Evolutionary conservation across 805 yeast genomes (phyloP).

Genomic region (Lachancea cidri): DNA sequence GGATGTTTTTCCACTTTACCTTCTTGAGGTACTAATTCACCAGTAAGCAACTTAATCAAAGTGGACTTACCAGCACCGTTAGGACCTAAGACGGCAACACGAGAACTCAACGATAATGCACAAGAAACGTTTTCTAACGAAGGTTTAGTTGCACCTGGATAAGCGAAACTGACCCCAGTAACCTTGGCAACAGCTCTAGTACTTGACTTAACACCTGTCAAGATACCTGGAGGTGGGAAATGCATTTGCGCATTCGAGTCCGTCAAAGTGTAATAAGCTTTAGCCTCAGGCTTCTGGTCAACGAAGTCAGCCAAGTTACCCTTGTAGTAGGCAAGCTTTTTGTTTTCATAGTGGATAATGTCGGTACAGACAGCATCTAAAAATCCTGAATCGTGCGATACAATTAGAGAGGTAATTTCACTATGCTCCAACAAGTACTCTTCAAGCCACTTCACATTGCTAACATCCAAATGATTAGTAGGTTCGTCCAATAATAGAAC

Average conservation of each 20-base stretch:
- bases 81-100: slow-evolving; percentile 95
- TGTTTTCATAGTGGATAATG: slow-evolving; percentile 92
- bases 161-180: slow-evolving; percentile 77
- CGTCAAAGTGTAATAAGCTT: slow-evolving; percentile 88
- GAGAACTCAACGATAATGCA: slow-evolving; percentile 89
- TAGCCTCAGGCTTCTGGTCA: slow-evolving; percentile 90
- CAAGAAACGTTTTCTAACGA: slow-evolving; percentile 76
- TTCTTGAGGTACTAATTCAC: slow-evolving; percentile 76
- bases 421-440: slow-evolving; percentile 78
- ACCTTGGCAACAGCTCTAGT: slow-evolving; percentile 91
- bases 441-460: slow-evolving; percentile 89
- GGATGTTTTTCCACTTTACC: slow-evolving; percentile 98
- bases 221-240: slow-evolving; percentile 96
- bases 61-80: slow-evolving; percentile 99
- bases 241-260: slow-evolving; percentile 94
- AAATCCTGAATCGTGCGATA: slow-evolving; percentile 97
- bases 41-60: slow-evolving; percentile 86
- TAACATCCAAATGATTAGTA: slow-evolving; percentile 94
- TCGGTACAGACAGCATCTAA: slow-evolving; percentile 94
- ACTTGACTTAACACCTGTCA: slow-evolving; percentile 94
- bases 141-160: slow-evolving; percentile 86
- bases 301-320: slow-evolving; percentile 94
- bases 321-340: slow-evolving; percentile 89
- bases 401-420: slow-evolving; percentile 89
- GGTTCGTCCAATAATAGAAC: slow-evolving; percentile 94